A percentile compares a stretch with the other conserved stretches of the same genome.
Evolutionary conservation across 2,329 filamentous ascomycete species (phyloP).

Genomic region (Cladosporium sp.): DNA sequence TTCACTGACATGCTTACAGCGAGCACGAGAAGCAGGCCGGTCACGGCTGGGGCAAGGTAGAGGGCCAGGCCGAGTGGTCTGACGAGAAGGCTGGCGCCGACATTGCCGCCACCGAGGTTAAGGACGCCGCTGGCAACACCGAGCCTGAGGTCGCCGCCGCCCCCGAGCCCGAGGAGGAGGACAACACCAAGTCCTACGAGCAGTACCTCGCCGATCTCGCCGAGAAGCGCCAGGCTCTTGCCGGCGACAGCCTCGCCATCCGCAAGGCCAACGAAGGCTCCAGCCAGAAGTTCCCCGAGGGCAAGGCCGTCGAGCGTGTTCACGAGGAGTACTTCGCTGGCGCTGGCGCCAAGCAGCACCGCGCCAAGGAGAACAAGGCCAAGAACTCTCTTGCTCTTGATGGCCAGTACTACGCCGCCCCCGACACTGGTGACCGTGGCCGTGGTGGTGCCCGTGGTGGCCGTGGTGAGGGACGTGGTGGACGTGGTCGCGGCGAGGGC

Average conservation of each 20-base stretch:
- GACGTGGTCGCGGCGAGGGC: conserved; percentile 27
- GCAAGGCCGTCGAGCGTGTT: conserved; percentile 63
- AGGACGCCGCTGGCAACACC: conserved; percentile 55
- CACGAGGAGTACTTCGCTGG: conserved; percentile 74
- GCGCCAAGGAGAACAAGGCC: conserved; percentile 86
- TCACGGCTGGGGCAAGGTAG: conserved; percentile 81
- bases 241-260: conserved; percentile 64
- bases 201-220: conserved; percentile 80
- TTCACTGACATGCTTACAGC: conserved; percentile 46
- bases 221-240: conserved; percentile 73
- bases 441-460: conserved; percentile 46
- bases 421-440: conserved; percentile 54
- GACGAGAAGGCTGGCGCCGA: conserved; percentile 90
- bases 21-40: conserved; percentile 84
- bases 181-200: conserved; percentile 86
- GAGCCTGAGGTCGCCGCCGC: conserved; percentile 40
- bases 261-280: conserved; percentile 91
- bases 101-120: conserved; percentile 83
- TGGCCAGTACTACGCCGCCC: conserved; percentile 63
- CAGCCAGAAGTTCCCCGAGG: conserved; percentile 92
- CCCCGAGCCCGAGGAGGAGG: conserved; percentile 54
- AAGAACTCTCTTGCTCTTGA: conserved; percentile 90
- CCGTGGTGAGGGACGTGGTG: conserved; percentile 45
- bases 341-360: conserved; percentile 71
- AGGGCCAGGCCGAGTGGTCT: conserved; percentile 76